A percentile compares a stretch with the other conserved stretches of the same genome.
Conservation (phyloP, 768 basidiomycete genomes). For the Epithele typhae region DNA sequence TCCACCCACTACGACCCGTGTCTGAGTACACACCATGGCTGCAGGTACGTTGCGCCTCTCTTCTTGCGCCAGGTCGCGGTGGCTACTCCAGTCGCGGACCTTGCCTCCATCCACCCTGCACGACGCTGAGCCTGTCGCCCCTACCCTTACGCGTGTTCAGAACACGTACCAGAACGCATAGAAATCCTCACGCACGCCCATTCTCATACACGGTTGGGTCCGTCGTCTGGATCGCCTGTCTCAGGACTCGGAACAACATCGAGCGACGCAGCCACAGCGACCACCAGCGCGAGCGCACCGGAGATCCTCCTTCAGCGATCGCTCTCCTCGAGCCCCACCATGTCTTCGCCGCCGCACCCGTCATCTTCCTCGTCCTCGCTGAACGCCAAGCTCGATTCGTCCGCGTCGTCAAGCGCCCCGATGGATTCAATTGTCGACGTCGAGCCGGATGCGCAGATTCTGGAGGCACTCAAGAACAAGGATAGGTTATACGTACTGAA, state of each 20-base stretch:
- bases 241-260: conserved; percentile 15
- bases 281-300: conserved; percentile 16
- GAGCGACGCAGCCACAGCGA: conserved; percentile 12
- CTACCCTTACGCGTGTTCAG: conserved; percentile 11
- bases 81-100: conserved; percentile 6
- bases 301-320: conserved; percentile 13
- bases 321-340: conserved; percentile 11
- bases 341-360: conserved; percentile 18
- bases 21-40: conserved; percentile 16
- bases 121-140: conserved; percentile 14
- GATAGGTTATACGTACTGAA: conserved; percentile 85
- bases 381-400: conserved; percentile 7
- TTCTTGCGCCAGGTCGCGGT: conserved; percentile 1
- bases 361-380: conserved; percentile 8
- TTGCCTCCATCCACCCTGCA: conserved; percentile 13
- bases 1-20: conserved; percentile 1
- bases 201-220: not conserved
- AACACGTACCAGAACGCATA: conserved; percentile 2
- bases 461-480: conserved; percentile 85
- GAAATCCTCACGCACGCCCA: not conserved
- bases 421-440: conserved; percentile 7
- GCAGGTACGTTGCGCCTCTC: conserved; percentile 18
- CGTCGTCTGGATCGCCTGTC: conserved; percentile 3
- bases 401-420: conserved; percentile 1
- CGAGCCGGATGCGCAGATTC: conserved; percentile 74